Evolutionary conservation across 2,329 filamentous ascomycete species (phyloP).

Genomic region (Trichoderma koningii): DNA sequence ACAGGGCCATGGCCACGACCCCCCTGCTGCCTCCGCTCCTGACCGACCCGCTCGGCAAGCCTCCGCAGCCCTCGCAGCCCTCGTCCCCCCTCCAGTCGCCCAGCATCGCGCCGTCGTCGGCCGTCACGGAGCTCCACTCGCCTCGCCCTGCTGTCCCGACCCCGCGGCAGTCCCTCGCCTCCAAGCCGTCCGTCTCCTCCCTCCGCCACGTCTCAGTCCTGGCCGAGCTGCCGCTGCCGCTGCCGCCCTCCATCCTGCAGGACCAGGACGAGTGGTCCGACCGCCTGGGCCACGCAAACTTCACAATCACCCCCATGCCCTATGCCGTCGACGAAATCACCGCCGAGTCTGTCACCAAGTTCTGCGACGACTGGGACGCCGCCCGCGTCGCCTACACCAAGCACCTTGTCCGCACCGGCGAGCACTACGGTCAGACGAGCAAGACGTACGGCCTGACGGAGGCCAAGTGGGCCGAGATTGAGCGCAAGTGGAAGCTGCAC

Average conservation of each 20-base stretch:
- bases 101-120: conserved; percentile 62
- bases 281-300: conserved; percentile 88
- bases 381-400: conserved; percentile 86
- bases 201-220: conserved; percentile 66
- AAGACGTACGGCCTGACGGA: conserved; percentile 85
- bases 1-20: conserved; percentile 68
- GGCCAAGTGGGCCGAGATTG: conserved; percentile 83
- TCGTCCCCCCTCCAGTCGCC: conserved; percentile 75
- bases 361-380: conserved; percentile 78
- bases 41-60: conserved; percentile 57
- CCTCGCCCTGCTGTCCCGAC: conserved; percentile 51
- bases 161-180: conserved; percentile 67
- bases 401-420: conserved; percentile 81
- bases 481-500: conserved; percentile 70
- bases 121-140: conserved; percentile 44
- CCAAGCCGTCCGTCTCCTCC: conserved; percentile 75
- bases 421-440: conserved; percentile 88
- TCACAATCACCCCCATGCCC: conserved; percentile 80
- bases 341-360: conserved; percentile 57
- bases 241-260: conserved; percentile 67
- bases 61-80: conserved; percentile 61
- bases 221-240: conserved; percentile 55
- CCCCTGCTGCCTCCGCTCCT: conserved; percentile 83
- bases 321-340: conserved; percentile 69
- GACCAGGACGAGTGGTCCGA: conserved; percentile 81